phyloP scores from a whole-genome alignment of 495 filamentous ascomycete genomes.

The Aspergillus saccharolyticus region DNA sequence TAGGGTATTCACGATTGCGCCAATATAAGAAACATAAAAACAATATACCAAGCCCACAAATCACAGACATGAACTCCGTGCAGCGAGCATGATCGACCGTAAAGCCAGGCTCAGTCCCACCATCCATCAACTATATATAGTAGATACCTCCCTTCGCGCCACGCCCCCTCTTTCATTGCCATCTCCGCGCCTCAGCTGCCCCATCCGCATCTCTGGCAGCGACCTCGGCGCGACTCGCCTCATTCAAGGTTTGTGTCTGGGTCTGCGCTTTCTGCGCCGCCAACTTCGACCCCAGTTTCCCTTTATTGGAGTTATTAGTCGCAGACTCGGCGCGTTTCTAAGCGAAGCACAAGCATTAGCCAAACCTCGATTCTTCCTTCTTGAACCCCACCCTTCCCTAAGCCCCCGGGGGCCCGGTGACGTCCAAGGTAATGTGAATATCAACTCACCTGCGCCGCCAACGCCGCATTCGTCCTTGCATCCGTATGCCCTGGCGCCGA shows the following conservation, averaged over 20 bases:
- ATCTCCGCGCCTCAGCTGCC: conserved; percentile 42
- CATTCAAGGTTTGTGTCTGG: conserved; percentile 51
- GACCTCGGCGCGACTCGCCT: conserved; percentile 52
- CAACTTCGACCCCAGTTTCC: conserved; percentile 58
- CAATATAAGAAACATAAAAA: background rate
- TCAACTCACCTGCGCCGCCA: conserved; percentile 59
- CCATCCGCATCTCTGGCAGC: conserved; percentile 54
- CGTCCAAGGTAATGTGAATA: too few species aligned
- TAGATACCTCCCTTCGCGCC: background rate
- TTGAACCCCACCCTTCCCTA: too few species aligned
- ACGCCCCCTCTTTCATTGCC: conserved; percentile 37
- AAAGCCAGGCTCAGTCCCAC: background rate
- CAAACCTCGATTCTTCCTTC: too few species aligned
- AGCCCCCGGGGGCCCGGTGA: too few species aligned
- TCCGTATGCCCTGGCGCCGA: conserved; percentile 42
- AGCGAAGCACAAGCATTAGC: too few species aligned
- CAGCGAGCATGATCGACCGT: background rate
- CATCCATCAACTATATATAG: background rate
- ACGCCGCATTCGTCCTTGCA: conserved; percentile 50
- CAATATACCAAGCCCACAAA: too few species aligned
- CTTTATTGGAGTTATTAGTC: conserved; percentile 25
- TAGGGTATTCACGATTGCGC: background rate
- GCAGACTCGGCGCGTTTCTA: conserved; percentile 39
- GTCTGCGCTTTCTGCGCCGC: conserved; percentile 64
- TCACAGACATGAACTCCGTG: background rate